These are phyloP conservation scores for Inga leiocalycina DNA, from an alignment of 306 rosid species.

Conservation along the genomic window DNA sequence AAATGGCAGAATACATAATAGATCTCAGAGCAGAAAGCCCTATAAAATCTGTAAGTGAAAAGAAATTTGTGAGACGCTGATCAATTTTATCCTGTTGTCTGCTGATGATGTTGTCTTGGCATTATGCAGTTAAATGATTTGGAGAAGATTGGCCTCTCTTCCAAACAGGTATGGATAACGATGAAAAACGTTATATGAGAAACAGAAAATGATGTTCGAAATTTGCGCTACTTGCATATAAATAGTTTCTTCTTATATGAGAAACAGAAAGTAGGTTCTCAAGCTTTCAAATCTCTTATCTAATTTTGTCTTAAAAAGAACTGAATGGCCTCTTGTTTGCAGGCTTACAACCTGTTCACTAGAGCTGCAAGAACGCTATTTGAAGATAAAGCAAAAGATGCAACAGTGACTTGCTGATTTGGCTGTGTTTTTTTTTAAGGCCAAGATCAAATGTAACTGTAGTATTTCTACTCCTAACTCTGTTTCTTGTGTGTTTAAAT, in stretches of 20 bases:
- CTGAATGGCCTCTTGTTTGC: conserved; percentile 17
- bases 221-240: neutral
- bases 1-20: conserved; percentile 81
- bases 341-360: conserved; percentile 70
- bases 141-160: conserved; percentile 92
- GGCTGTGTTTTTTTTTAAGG: conserved; percentile 10
- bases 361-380: conserved; percentile 68
- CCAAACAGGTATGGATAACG: conserved; percentile 71
- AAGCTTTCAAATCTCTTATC: neutral
- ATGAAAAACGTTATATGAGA: neutral
- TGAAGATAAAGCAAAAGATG: conserved; percentile 50
- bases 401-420: conserved; percentile 28
- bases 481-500: conserved; percentile 3
- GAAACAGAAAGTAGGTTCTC: neutral
- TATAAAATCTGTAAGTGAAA: conserved; percentile 68
- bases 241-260: neutral
- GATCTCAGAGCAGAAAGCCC: conserved; percentile 86
- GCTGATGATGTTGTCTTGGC: conserved; percentile 29
- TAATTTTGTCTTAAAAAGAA: neutral
- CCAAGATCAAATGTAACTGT: conserved; percentile 17
- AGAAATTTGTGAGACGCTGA: conserved; percentile 7
- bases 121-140: conserved; percentile 71
- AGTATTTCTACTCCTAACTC: neutral
- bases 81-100: conserved; percentile 4
- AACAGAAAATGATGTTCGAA: neutral